These are phyloP conservation scores for Fusarium sp. DNA, from an alignment of 2,329 filamentous ascomycete genomes.

Conservation along the genomic window DNA sequence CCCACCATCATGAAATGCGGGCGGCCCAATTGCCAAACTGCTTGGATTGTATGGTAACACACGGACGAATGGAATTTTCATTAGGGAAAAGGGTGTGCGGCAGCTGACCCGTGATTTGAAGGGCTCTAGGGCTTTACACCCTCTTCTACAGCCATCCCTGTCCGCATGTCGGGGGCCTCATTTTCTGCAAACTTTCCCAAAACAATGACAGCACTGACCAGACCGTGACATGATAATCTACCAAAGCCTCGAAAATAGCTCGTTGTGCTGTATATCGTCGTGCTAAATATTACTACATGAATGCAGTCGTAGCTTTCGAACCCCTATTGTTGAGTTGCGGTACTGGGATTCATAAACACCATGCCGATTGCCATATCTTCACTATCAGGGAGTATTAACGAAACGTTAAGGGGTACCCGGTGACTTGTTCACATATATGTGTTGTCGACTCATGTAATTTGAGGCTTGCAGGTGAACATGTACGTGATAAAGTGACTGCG, in stretches of 20 bases:
- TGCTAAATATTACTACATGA: background rate
- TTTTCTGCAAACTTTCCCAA: background rate
- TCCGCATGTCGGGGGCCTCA: background rate
- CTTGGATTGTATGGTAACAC: background rate
- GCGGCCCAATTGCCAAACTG: too few species aligned
- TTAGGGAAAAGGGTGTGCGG: background rate
- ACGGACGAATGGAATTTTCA: background rate
- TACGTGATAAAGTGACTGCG: background rate
- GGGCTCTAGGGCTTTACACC: background rate
- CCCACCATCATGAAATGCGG: background rate
- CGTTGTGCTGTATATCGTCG: background rate
- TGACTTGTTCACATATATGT: background rate
- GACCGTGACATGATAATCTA: background rate
- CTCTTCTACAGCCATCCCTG: background rate
- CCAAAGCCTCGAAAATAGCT: background rate
- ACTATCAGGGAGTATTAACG: background rate
- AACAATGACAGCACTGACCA: background rate
- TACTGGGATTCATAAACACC: background rate
- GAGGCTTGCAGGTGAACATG: background rate
- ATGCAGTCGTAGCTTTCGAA: background rate
- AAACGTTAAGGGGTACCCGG: background rate
- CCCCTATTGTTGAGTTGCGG: background rate
- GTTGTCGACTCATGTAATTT: background rate
- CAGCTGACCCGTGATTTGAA: background rate
- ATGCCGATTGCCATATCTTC: background rate